These are phyloP conservation scores for Trichomonas gallinae DNA, from an alignment of 208 protist species.

Conservation along the genomic window DNA sequence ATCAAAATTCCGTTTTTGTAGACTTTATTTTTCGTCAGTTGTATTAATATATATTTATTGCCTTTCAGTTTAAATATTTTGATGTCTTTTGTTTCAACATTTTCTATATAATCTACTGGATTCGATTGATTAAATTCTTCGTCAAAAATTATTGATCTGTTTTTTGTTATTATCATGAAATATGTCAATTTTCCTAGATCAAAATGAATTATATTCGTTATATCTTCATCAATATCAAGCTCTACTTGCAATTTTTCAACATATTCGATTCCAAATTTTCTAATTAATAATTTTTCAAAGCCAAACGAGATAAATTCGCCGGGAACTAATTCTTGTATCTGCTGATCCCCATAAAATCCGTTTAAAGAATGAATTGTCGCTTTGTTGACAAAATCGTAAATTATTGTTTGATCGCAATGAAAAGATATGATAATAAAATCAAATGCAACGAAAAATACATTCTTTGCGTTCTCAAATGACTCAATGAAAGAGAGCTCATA, in stretches of 20 bases:
- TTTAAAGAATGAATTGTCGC: background rate
- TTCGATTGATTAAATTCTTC: background rate
- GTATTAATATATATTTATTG: background rate
- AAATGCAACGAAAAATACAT: background rate
- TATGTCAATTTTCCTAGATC: background rate
- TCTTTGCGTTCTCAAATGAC: background rate
- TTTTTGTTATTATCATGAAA: background rate
- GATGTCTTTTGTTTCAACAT: background rate
- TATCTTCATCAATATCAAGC: background rate
- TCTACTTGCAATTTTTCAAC: background rate
- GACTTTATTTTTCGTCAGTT: background rate
- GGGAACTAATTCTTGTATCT: background rate
- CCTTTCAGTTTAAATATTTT: background rate
- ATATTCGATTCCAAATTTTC: background rate
- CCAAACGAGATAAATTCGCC: background rate
- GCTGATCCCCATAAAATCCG: background rate
- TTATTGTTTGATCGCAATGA: background rate
- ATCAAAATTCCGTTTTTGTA: background rate
- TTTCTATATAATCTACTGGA: background rate
- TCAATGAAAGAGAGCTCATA: background rate
- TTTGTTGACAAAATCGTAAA: background rate
- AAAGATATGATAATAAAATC: background rate
- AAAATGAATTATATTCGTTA: background rate
- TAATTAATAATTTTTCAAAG: background rate
- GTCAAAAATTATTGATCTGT: background rate